phyloP scores from a whole-genome alignment of 306 rosid species.

The Pterocarpus santalinus region DNA sequence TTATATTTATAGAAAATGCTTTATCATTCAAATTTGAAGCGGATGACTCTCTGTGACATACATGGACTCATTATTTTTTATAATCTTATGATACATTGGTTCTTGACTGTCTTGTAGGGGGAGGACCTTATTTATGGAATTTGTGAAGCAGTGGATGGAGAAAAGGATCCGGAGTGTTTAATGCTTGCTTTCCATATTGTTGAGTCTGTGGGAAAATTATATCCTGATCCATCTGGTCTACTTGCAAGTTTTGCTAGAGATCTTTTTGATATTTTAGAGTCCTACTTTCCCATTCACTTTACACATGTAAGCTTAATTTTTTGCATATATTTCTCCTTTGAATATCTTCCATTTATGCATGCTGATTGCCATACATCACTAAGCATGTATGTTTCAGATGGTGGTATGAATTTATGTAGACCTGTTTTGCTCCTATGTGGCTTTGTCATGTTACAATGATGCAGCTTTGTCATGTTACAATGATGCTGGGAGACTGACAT shows the following conservation, averaged over 20 bases:
- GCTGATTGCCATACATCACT: conserved; percentile 31
- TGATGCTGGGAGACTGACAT: conserved; percentile 19
- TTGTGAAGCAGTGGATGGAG: conserved; percentile 89
- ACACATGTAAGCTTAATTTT: conserved; percentile 81
- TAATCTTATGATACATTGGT: not conserved
- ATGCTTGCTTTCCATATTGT: conserved; percentile 73
- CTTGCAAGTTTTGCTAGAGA: conserved; percentile 71
- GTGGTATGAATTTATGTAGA: conserved; percentile 14
- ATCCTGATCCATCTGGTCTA: conserved; percentile 80
- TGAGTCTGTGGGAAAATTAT: conserved; percentile 66
- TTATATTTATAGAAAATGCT: too few relatives aligned
- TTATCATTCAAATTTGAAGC: conserved; percentile 14
- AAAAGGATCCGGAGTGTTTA: conserved; percentile 94
- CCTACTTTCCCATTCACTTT: conserved; percentile 97
- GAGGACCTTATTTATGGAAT: conserved; percentile 76
- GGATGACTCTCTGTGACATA: too few relatives aligned
- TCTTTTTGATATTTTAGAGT: conserved; percentile 77
- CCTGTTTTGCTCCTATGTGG: conserved; percentile 32
- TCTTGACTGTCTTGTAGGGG: conserved; percentile 66
- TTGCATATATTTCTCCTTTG: conserved; percentile 27
- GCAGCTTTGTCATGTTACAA: conserved; percentile 16
- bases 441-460: conserved; percentile 19
- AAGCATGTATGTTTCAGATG: conserved; percentile 26
- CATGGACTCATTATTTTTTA: too few relatives aligned
- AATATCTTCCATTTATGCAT: conserved; percentile 32